Percentiles rank a stretch among this genome's conserved stretches.
These are phyloP conservation scores for Taphrina wiesneri DNA, from an alignment of 1,139 yeast genomes.

Conservation along the genomic window DNA sequence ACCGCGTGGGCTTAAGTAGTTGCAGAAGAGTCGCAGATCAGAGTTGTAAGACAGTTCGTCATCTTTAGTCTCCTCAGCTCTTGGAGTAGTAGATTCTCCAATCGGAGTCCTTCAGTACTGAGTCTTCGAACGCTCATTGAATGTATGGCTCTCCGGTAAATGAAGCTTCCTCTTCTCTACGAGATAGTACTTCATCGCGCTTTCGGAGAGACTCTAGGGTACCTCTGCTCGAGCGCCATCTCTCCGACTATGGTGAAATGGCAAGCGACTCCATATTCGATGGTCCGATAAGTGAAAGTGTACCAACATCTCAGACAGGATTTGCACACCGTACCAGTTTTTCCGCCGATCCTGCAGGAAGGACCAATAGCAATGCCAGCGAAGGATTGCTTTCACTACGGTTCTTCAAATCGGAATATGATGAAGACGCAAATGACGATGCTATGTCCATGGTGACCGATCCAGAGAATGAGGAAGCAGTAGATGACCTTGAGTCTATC, in stretches of 20 bases:
- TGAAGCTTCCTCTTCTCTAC: background rate
- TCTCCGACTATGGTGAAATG: slow-evolving; percentile 34
- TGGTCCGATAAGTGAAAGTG: slow-evolving; percentile 36
- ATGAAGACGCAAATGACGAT: slow-evolving; percentile 33
- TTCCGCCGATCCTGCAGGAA: slow-evolving; percentile 5
- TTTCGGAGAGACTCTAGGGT: slow-evolving; percentile 32
- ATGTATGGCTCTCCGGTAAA: slow-evolving; percentile 11
- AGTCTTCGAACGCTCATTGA: background rate
- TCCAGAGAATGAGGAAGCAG: slow-evolving; percentile 24
- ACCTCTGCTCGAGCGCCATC: slow-evolving; percentile 30
- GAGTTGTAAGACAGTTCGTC: too few species aligned
- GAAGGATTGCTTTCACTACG: slow-evolving; percentile 32
- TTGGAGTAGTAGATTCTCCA: too few species aligned
- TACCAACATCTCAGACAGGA: slow-evolving; percentile 35
- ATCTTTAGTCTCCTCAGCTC: too few species aligned
- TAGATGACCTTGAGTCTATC: slow-evolving; percentile 25
- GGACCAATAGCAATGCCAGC: slow-evolving; percentile 33
- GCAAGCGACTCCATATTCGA: slow-evolving; percentile 36
- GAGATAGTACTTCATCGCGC: background rate
- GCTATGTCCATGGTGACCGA: slow-evolving; percentile 28
- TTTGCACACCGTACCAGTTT: slow-evolving; percentile 34
- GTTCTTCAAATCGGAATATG: slow-evolving; percentile 34
- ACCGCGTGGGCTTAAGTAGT: background rate
- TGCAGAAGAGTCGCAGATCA: too few species aligned
- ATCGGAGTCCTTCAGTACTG: too few species aligned